Conservation (phyloP, 2,329 filamentous ascomycete genomes). For the Cladosporium sp. region DNA sequence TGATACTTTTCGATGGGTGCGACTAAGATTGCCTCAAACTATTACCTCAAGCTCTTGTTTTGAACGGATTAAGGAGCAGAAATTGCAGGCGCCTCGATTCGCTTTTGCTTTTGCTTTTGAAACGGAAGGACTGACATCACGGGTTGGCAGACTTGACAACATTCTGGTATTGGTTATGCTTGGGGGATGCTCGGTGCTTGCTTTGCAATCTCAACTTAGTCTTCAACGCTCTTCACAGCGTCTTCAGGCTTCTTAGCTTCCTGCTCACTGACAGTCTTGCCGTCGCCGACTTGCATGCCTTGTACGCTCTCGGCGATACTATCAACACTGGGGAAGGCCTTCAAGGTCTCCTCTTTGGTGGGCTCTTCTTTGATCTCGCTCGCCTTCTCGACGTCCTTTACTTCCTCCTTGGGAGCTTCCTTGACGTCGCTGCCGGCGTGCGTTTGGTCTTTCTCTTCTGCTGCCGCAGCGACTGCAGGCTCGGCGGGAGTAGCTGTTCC, state of each 20-base stretch:
- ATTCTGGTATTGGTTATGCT: too few species aligned
- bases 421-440: not conserved
- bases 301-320: conserved; percentile 17
- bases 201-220: conserved; percentile 22
- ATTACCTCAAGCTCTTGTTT: too few species aligned
- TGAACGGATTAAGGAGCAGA: too few species aligned
- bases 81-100: too few species aligned
- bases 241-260: conserved; percentile 25
- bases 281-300: conserved; percentile 15
- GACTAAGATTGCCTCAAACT: too few species aligned
- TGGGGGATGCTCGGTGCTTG: not conserved
- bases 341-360: conserved; percentile 25
- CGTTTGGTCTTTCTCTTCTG: not conserved
- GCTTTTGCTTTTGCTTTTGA: too few species aligned
- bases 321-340: conserved; percentile 15
- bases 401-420: conserved; percentile 11
- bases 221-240: conserved; percentile 36
- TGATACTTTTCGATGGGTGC: too few species aligned
- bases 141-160: too few species aligned
- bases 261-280: conserved; percentile 19
- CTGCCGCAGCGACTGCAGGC: not conserved
- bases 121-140: too few species aligned
- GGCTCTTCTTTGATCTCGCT: conserved; percentile 2
- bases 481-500: conserved; percentile 9
- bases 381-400: conserved; percentile 27